phyloP scores from a whole-genome alignment of 768 basidiomycete species.

The Suillus clintonianus region DNA sequence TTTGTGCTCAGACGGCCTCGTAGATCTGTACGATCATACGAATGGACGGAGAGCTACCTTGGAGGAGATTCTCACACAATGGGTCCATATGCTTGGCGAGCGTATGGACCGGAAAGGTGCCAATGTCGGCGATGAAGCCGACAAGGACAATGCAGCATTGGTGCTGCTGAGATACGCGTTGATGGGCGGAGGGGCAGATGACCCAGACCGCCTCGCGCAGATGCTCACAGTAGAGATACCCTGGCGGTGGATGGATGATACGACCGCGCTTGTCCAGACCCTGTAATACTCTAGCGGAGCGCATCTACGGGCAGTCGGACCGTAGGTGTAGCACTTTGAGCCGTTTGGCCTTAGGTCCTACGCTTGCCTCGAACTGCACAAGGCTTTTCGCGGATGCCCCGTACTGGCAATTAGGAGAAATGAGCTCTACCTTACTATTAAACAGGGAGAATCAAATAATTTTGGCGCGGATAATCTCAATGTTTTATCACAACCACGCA shows the following conservation, averaged over 20 bases:
- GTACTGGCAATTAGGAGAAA: neutral
- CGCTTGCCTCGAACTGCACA: neutral
- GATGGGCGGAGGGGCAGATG: conserved; percentile 35
- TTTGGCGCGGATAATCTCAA: neutral
- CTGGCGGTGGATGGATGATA: conserved; percentile 60
- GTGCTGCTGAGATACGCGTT: conserved; percentile 45
- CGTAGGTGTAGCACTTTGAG: neutral
- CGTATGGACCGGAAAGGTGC: neutral
- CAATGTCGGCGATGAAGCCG: conserved; percentile 8
- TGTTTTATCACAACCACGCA: neutral
- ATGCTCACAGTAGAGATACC: conserved; percentile 51
- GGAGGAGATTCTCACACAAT: conserved; percentile 27
- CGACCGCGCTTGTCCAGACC: conserved; percentile 44
- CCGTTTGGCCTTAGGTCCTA: neutral
- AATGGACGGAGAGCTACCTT: conserved; percentile 26
- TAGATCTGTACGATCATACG: conserved; percentile 31
- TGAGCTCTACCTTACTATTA: neutral
- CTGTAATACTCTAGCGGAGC: conserved; percentile 5
- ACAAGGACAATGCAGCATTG: conserved; percentile 35
- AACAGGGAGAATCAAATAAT: neutral
- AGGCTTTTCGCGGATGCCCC: neutral
- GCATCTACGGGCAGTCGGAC: neutral
- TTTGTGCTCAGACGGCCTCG: conserved; percentile 54
- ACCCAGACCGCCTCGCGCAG: conserved; percentile 42
- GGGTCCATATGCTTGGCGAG: conserved; percentile 37